Evolutionary conservation across 2,329 filamentous ascomycete genomes (phyloP).

Genomic region (Ophiocordyceps australis): DNA sequence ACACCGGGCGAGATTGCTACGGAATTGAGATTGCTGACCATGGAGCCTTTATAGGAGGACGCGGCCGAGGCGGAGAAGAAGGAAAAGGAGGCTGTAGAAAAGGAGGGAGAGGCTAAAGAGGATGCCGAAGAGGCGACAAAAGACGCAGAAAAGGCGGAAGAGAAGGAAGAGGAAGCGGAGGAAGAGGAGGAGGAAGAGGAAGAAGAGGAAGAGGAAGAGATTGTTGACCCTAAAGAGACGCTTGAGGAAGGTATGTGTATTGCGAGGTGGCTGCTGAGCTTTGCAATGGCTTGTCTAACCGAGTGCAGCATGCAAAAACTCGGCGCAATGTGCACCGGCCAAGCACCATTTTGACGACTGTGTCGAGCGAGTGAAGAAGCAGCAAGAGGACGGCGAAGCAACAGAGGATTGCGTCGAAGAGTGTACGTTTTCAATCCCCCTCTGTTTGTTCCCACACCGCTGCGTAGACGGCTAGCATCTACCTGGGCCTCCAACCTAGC

Average conservation of each 20-base stretch:
- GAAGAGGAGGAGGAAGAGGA: slow-evolving; percentile 49
- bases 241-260: slow-evolving; percentile 86
- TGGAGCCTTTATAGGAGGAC: slow-evolving; percentile 21
- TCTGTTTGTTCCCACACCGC: no score
- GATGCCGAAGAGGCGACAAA: slow-evolving; percentile 18
- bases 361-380: slow-evolving; percentile 63
- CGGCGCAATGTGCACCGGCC: slow-evolving; percentile 62
- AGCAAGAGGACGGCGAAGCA: slow-evolving; percentile 50
- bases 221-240: slow-evolving; percentile 73
- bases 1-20: no score
- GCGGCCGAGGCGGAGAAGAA: slow-evolving; percentile 36
- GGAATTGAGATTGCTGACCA: no score
- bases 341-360: slow-evolving; percentile 99
- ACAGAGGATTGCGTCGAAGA: slow-evolving; percentile 98
- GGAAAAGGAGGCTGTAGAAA: slow-evolving; percentile 8
- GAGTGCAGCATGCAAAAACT: slow-evolving; percentile 88
- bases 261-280: no score
- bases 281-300: no score
- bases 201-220: slow-evolving; percentile 64
- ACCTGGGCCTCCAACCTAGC: no score
- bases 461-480: no score
- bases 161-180: slow-evolving; percentile 31
- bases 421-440: slow-evolving; percentile 75
- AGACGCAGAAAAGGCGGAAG: slow-evolving; percentile 25
- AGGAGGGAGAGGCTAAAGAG: slow-evolving; percentile 10